Evolutionary conservation across 225 moss, liverwort and hornwort species (phyloP).

Genomic region (Anthoceros angustus): DNA sequence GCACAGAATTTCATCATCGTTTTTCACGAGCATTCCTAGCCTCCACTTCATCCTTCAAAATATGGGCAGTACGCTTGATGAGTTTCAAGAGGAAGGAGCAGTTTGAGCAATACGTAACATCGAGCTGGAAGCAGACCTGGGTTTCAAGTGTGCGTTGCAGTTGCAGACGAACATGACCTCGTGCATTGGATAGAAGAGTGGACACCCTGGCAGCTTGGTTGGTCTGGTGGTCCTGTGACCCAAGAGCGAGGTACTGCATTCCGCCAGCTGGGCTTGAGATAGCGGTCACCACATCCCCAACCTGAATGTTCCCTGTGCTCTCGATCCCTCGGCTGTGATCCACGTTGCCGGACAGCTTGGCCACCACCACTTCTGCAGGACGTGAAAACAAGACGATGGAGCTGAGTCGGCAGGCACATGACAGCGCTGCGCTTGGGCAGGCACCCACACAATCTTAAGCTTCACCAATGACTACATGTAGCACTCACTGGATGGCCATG

Average conservation of each 20-base stretch:
- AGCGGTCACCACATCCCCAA: constrained; percentile 18
- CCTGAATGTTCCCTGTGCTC: constrained; percentile 17
- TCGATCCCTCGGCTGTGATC: constrained; percentile 8
- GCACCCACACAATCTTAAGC: too few species aligned
- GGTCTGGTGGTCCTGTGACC: background rate
- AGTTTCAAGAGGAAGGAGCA: too few species aligned
- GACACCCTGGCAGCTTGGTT: constrained; percentile 10
- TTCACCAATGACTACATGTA: too few species aligned
- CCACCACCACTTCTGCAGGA: constrained; percentile 8
- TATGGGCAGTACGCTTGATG: too few species aligned
- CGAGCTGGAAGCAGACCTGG: constrained; percentile 8
- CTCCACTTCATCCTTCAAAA: too few species aligned
- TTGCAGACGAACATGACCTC: constrained; percentile 23
- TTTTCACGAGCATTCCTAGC: too few species aligned
- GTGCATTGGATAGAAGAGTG: constrained; percentile 13
- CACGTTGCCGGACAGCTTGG: constrained; percentile 6
- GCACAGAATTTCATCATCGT: background rate
- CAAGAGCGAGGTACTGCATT: constrained; percentile 11
- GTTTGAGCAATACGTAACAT: too few species aligned
- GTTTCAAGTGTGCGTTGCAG: constrained; percentile 13
- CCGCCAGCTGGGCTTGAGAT: constrained; percentile 12
- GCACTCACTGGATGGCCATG: too few species aligned
- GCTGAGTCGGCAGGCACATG: too few species aligned
- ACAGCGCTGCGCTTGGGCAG: too few species aligned
- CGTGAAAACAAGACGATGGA: too few species aligned